phyloP scores from a whole-genome alignment of 805 yeast genomes.

The Candida xyloterini region DNA sequence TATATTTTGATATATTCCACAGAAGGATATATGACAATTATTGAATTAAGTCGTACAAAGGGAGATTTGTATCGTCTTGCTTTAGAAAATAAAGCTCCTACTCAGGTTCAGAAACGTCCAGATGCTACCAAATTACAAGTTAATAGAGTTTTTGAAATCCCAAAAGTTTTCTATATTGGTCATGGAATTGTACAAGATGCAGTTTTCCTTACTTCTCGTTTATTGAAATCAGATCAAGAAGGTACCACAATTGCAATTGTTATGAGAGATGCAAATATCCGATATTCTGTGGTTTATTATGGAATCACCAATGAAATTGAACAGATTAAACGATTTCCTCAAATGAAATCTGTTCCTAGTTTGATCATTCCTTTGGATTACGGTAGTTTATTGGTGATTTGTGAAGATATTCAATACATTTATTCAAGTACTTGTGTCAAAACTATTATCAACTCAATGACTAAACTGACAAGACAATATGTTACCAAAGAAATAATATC shows the following conservation, averaged over 20 bases:
- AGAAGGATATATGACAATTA: conserved; percentile 18
- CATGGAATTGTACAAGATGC: conserved; percentile 13
- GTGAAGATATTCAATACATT: conserved; percentile 18
- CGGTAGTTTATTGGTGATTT: conserved; percentile 18
- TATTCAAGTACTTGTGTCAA: conserved; percentile 15
- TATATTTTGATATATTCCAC: conserved; percentile 21
- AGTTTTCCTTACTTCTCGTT: conserved; percentile 9
- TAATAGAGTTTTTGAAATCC: conserved; percentile 20
- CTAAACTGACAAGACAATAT: conserved; percentile 7
- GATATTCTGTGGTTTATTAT: conserved; percentile 17
- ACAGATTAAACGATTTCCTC: conserved; percentile 12
- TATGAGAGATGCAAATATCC: conserved; percentile 17
- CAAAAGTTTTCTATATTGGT: conserved; percentile 16
- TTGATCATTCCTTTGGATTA: conserved; percentile 15
- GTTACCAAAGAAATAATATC: conserved; percentile 8
- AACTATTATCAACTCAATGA: conserved; percentile 1
- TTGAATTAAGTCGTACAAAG: conserved; percentile 24
- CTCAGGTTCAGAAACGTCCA: conserved; percentile 14
- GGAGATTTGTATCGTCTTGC: conserved; percentile 18
- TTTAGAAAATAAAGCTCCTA: conserved; percentile 13
- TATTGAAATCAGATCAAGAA: conserved; percentile 1
- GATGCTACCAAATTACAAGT: conserved; percentile 9
- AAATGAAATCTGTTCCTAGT: conserved; percentile 17
- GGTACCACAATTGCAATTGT: conserved; percentile 18
- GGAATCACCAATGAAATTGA: conserved; percentile 5